Evolutionary conservation across 2,329 filamentous ascomycete species (phyloP).

Genomic region (Colletotrichum lupini): DNA sequence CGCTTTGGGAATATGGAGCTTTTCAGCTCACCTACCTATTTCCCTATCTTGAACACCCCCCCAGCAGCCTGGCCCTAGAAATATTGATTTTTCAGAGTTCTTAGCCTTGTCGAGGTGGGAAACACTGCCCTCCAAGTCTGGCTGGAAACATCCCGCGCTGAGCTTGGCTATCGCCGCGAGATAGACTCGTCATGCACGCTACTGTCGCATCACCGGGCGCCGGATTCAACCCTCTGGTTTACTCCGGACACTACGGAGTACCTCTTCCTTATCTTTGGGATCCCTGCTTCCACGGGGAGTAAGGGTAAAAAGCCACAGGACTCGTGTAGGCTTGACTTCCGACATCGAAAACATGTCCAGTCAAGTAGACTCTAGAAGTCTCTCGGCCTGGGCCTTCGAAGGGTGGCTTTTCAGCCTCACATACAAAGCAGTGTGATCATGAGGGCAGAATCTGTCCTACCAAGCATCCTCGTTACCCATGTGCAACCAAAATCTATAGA

Average conservation of each 20-base stretch:
- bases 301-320: background rate
- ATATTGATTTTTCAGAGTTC: background rate
- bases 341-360: background rate
- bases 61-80: conserved; percentile 4
- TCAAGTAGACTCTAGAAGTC: background rate
- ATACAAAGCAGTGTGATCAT: background rate
- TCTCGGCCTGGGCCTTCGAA: background rate
- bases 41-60: conserved; percentile 18
- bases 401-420: background rate
- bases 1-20: background rate
- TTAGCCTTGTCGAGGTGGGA: background rate
- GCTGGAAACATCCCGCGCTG: conserved; percentile 6
- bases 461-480: background rate
- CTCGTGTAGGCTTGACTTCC: background rate
- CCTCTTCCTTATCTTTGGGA: conserved; percentile 15
- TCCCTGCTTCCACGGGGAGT: background rate
- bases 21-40: background rate
- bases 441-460: background rate
- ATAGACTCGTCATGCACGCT: conserved; percentile 12
- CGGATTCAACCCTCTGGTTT: conserved; percentile 2
- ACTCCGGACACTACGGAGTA: background rate
- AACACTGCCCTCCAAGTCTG: background rate
- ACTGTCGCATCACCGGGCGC: conserved; percentile 18
- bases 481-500: background rate
- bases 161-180: conserved; percentile 1